Conservation (phyloP, 179 eudicot genomes). For the Beta corolliflora region DNA sequence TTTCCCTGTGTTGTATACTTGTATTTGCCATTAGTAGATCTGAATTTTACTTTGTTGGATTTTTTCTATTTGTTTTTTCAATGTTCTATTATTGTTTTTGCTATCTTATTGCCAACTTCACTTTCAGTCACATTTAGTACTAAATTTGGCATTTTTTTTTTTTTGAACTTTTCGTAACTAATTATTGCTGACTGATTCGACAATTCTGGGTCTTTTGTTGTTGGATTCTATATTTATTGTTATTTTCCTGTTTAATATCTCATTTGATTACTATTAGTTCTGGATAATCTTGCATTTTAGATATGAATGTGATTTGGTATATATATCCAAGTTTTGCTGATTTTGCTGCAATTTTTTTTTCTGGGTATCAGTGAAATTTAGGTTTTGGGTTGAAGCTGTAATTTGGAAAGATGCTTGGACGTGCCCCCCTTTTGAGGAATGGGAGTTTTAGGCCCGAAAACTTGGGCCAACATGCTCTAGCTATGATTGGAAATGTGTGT, state of each 20-base stretch:
- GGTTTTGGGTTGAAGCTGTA: conserved; percentile 25
- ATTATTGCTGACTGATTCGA: not conserved
- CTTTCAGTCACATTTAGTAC: not conserved
- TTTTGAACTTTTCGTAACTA: no score
- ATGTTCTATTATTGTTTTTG: not conserved
- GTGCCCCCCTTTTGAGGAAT: conserved; percentile 47
- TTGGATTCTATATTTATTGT: not conserved
- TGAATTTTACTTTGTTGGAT: not conserved
- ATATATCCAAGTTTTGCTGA: conserved; percentile 4
- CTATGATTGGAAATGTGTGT: conserved; percentile 73
- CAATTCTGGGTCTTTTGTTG: not conserved
- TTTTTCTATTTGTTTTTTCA: not conserved
- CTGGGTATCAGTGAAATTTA: conserved; percentile 9
- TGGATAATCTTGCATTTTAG: no score
- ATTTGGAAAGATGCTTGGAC: conserved; percentile 60
- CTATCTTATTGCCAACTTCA: not conserved
- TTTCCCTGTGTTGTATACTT: not conserved
- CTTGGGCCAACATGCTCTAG: conserved; percentile 83
- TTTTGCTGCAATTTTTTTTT: not conserved
- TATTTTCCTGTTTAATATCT: not conserved
- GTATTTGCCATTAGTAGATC: not conserved
- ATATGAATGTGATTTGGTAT: not conserved
- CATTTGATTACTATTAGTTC: not conserved
- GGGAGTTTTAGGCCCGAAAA: conserved; percentile 72
- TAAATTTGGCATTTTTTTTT: no score